Evolutionary conservation across 148 eudicot genomes (phyloP).

Genomic region (Camellia japonica): DNA sequence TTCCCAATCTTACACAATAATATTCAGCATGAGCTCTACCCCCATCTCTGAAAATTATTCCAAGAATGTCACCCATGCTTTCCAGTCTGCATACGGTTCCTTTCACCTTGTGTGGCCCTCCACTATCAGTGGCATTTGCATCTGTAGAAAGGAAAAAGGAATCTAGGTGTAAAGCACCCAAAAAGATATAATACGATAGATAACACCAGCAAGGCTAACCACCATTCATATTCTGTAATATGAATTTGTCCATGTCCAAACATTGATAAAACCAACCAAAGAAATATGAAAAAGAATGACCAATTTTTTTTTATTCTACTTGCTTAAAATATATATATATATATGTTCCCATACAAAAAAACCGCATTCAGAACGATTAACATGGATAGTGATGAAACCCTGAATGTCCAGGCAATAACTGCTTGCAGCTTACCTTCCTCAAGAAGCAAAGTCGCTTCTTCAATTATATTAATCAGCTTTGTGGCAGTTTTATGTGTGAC

Average conservation of each 20-base stretch:
- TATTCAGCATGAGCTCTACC: slow-evolving; percentile 73
- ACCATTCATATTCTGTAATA: background rate
- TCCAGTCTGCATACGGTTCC: slow-evolving; percentile 69
- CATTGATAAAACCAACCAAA: background rate
- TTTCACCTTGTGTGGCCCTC: slow-evolving; percentile 51
- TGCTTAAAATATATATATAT: background rate
- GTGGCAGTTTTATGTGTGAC: slow-evolving; percentile 54
- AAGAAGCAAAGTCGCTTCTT: slow-evolving; percentile 77
- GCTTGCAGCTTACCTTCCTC: slow-evolving; percentile 70
- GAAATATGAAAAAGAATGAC: background rate
- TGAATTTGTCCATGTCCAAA: background rate
- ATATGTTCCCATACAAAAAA: background rate
- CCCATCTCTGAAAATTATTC: slow-evolving; percentile 67
- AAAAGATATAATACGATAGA: background rate
- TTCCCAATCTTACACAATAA: slow-evolving; percentile 67
- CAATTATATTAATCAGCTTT: slow-evolving; percentile 69
- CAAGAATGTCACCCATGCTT: slow-evolving; percentile 76
- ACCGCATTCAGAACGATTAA: background rate
- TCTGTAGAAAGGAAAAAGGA: slow-evolving; percentile 29
- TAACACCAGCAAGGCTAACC: background rate
- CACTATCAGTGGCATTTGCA: slow-evolving; percentile 47
- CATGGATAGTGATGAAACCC: background rate
- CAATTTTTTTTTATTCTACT: background rate
- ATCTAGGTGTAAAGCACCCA: background rate
- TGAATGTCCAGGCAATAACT: background rate